Evolutionary conservation across 352 stramenopile species (phyloP).

Genomic region (Pythium dissotocum): DNA sequence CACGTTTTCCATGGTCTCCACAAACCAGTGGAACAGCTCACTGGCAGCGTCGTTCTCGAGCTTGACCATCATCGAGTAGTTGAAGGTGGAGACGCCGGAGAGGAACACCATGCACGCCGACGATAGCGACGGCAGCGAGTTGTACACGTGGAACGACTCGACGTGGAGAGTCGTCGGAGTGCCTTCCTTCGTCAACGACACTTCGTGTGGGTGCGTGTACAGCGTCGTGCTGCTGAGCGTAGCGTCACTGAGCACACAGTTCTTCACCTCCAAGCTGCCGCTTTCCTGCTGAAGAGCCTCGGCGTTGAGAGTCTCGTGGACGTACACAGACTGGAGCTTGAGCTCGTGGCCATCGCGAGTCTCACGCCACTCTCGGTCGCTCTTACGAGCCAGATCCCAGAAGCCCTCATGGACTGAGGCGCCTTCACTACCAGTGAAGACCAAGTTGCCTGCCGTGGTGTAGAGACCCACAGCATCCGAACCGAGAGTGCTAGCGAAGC

Average conservation of each 20-base stretch:
- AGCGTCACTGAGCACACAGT: constrained; percentile 50
- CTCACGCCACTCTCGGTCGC: constrained; percentile 50
- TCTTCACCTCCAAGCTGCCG: constrained; percentile 36
- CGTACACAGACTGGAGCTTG: constrained; percentile 61
- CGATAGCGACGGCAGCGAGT: constrained; percentile 50
- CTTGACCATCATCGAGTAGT: constrained; percentile 71
- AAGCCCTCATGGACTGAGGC: constrained; percentile 37
- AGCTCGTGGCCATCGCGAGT: constrained; percentile 51
- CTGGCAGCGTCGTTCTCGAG: constrained; percentile 35
- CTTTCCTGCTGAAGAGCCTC: constrained; percentile 26
- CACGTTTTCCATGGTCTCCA: constrained; percentile 51
- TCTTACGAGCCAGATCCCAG: constrained; percentile 53
- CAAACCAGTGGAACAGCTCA: constrained; percentile 53
- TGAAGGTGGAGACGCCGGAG: constrained; percentile 49
- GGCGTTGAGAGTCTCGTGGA: constrained; percentile 56
- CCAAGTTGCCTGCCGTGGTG: constrained; percentile 39
- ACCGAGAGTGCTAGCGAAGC: constrained; percentile 19
- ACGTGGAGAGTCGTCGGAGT: constrained; percentile 32
- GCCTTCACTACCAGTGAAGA: constrained; percentile 57
- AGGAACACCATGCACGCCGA: constrained; percentile 55
- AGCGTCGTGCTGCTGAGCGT: constrained; percentile 36
- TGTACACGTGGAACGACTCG: constrained; percentile 58
- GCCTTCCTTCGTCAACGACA: constrained; percentile 16
- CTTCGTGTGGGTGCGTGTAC: constrained; percentile 30
- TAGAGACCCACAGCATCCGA: constrained; percentile 50